Evolutionary conservation across 2,329 filamentous ascomycete species (phyloP).

Genomic region (Zelopaecilomyces penicillatus): DNA sequence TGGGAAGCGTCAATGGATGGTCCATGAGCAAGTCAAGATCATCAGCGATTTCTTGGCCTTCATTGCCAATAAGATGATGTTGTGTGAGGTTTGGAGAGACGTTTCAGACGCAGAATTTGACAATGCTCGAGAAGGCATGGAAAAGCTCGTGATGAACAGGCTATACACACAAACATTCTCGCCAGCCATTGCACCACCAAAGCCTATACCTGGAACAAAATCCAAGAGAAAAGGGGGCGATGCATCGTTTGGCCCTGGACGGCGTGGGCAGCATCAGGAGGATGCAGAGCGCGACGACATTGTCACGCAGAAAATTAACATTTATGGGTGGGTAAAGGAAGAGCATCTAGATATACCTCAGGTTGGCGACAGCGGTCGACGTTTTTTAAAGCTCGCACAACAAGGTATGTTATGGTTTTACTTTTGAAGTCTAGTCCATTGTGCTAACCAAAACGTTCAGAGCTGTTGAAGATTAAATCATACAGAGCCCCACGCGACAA

Average conservation of each 20-base stretch:
- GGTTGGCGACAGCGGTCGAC: constrained; percentile 74
- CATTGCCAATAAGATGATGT: constrained; percentile 96
- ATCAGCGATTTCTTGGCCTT: constrained; percentile 94
- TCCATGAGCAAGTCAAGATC: constrained; percentile 98
- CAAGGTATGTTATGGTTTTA: constrained; percentile 48
- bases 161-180: constrained; percentile 95
- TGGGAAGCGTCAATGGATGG: constrained; percentile 97
- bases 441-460: constrained; percentile 36
- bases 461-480: constrained; percentile 90
- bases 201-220: constrained; percentile 61
- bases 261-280: constrained; percentile 91
- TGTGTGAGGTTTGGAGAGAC: constrained; percentile 93
- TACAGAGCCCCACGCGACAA: constrained; percentile 97
- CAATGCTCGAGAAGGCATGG: constrained; percentile 97
- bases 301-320: constrained; percentile 91
- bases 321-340: constrained; percentile 91
- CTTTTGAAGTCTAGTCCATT: not conserved
- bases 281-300: constrained; percentile 95
- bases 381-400: constrained; percentile 82
- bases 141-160: constrained; percentile 98
- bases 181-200: constrained; percentile 77
- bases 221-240: constrained; percentile 62
- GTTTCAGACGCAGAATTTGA: constrained; percentile 97
- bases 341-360: constrained; percentile 88
- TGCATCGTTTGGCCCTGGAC: constrained; percentile 65